Base-by-base conservation (phyloP, 1,284 basidiomycete genomes). In the Ganoderma sinense region DNA sequence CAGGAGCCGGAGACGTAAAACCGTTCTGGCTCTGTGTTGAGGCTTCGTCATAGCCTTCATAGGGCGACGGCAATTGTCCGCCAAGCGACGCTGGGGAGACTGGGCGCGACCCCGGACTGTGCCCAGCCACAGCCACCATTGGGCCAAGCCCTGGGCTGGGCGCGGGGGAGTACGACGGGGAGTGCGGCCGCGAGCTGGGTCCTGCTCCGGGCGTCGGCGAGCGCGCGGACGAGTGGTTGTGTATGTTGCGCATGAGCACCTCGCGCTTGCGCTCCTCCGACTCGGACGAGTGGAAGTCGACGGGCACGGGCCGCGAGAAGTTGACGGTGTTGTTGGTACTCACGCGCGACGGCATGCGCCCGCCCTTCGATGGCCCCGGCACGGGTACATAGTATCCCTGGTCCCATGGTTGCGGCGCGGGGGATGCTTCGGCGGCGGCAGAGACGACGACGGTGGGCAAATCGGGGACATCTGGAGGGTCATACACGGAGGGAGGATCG, bases 171-270 rank as follows among this genome's bases (percentile, higher is more conserved):
- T 58, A 65, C 69, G 61, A 43, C 53, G 70, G 63, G 10, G 72
- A 65, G 18, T 65, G 62, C 20, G 45, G 41, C 20, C 59, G 33
- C 33, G 59, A 60, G 20, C 39, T 11, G 8, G 59, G 23, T 16
- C 39, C 59, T 29, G 53, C 13, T 2, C 26, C 18, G 29, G 40
- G 61, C 16, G 43, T 29, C 7, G 66, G 61, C 36, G 59, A 64
- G 31, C 73, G 48, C 33, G 73, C 64, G 31, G 53, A 66, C 16
- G 70, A 68, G 13, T 70, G 66, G 26, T 68, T 69, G 64, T 79
- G 81, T 33, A 83, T 78, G 76, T 91, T 91, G 53, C 91, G 83
- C 76, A 90, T 85, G 53, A 92, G 80, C 13, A 92, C 91, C 66
- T 82, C 82, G 43, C 84, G 83, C 73, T 92, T 92, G 73, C 85